A percentile compares a stretch with the other conserved stretches of the same genome.
Conservation (phyloP, 805 yeast species). For the Wickerhamia fluorescens region DNA sequence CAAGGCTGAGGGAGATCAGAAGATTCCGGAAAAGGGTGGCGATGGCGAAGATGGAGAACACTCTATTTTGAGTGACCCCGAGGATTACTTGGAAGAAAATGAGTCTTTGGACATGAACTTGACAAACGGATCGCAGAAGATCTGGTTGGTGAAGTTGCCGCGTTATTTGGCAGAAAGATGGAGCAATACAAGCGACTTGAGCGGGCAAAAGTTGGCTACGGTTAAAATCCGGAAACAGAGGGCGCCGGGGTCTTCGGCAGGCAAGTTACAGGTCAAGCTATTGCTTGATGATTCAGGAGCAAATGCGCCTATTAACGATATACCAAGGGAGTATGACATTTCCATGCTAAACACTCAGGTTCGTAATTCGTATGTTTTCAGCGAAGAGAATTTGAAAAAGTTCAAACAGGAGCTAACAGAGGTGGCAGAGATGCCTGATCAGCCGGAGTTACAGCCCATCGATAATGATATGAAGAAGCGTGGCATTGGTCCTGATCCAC, state of each 20-base stretch:
- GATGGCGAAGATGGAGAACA: constrained; percentile 16
- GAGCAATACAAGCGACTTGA: constrained; percentile 51
- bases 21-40: neutral
- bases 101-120: constrained; percentile 78
- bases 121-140: constrained; percentile 53
- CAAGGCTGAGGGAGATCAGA: too few species aligned
- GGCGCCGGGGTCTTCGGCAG: constrained; percentile 14
- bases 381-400: constrained; percentile 72
- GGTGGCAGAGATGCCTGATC: constrained; percentile 46
- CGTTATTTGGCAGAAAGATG: constrained; percentile 78
- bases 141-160: constrained; percentile 92
- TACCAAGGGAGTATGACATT: constrained; percentile 83
- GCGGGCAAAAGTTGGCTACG: constrained; percentile 74
- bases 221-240: constrained; percentile 65
- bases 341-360: constrained; percentile 73
- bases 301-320: constrained; percentile 23
- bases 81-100: constrained; percentile 42
- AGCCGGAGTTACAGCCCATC: constrained; percentile 38
- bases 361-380: constrained; percentile 78
- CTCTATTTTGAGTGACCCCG: constrained; percentile 35
- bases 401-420: constrained; percentile 46
- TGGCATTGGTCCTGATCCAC: constrained; percentile 5
- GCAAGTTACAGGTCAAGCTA: constrained; percentile 45
- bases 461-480: constrained; percentile 14
- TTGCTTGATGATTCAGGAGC: constrained; percentile 42